Conservation (phyloP, 2,329 filamentous ascomycete genomes). For the Clonostachys rhizophaga region DNA sequence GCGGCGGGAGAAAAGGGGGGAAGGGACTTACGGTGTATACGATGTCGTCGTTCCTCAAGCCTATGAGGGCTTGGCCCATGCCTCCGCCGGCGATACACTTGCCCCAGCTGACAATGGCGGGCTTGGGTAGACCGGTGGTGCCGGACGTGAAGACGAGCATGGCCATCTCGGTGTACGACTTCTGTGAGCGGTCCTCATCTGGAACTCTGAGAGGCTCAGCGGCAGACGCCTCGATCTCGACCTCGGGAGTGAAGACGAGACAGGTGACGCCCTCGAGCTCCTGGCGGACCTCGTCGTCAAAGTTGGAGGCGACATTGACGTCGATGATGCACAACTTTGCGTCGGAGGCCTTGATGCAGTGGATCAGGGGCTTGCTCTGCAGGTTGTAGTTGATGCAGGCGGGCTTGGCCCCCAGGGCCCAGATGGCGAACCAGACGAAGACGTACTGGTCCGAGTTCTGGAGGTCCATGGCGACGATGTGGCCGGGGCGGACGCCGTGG, state of each 20-base stretch:
- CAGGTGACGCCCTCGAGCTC: slow-evolving; percentile 49
- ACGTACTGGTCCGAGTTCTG: slow-evolving; percentile 77
- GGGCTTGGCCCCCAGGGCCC: slow-evolving; percentile 77
- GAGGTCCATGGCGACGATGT: slow-evolving; percentile 77
- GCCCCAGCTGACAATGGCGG: slow-evolving; percentile 69
- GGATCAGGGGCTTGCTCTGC: slow-evolving; percentile 62
- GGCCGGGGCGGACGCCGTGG: slow-evolving; percentile 60
- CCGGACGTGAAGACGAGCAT: slow-evolving; percentile 82
- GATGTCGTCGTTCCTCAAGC: slow-evolving; percentile 46
- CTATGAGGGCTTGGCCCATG: slow-evolving; percentile 35
- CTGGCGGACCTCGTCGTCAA: slow-evolving; percentile 52
- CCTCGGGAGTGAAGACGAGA: slow-evolving; percentile 53
- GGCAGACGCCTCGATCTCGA: slow-evolving; percentile 48
- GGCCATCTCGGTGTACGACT: slow-evolving; percentile 52
- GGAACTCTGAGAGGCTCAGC: slow-evolving; percentile 51
- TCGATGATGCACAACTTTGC: slow-evolving; percentile 68
- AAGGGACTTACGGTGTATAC: slow-evolving; percentile 66
- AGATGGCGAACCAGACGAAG: slow-evolving; percentile 72
- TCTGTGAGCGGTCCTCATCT: slow-evolving; percentile 48
- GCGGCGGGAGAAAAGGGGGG: too few species aligned
- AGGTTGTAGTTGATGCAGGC: slow-evolving; percentile 90
- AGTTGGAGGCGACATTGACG: slow-evolving; percentile 44
- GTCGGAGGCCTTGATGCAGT: slow-evolving; percentile 68
- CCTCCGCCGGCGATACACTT: slow-evolving; percentile 52
- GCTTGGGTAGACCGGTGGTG: slow-evolving; percentile 80